Conservation (phyloP, 352 stramenopile genomes). For the Hyaloperonospora brassicae region DNA sequence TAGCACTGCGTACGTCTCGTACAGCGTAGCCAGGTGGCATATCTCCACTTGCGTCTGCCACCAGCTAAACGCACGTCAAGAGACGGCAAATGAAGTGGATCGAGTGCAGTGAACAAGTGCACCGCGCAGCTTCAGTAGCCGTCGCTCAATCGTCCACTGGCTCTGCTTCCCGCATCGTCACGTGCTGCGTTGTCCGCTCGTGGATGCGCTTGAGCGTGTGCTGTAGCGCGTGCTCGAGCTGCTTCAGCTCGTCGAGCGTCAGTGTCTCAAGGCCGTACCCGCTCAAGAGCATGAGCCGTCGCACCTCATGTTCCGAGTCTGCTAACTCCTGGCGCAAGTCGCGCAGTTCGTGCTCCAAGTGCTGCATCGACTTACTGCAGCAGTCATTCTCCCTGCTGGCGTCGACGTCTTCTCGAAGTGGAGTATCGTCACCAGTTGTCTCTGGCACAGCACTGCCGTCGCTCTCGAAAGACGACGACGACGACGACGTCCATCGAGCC, state of each 20-base stretch:
- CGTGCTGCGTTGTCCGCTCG: conserved; percentile 26
- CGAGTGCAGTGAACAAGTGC: background rate
- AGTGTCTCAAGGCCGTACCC: conserved; percentile 68
- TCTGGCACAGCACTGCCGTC: background rate
- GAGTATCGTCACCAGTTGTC: background rate
- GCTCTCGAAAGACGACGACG: conserved; percentile 9
- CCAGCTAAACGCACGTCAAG: too few species aligned
- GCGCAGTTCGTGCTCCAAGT: conserved; percentile 49
- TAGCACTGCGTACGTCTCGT: conserved; percentile 13
- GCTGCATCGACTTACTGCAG: conserved; percentile 9
- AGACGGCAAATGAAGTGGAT: too few species aligned
- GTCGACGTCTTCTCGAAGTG: conserved; percentile 1
- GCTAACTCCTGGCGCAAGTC: conserved; percentile 64
- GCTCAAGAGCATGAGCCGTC: conserved; percentile 61
- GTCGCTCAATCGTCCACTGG: background rate
- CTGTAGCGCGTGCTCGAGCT: conserved; percentile 48
- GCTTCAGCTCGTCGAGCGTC: conserved; percentile 33
- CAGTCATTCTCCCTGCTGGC: too few species aligned
- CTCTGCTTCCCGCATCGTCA: conserved; percentile 4
- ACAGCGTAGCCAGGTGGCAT: background rate
- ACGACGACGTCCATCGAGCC: conserved; percentile 6
- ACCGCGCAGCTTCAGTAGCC: background rate
- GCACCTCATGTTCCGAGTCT: conserved; percentile 71
- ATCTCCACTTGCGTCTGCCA: too few species aligned
- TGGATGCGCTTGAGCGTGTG: conserved; percentile 50